phyloP scores from a whole-genome alignment of 306 rosid species.

The Arachis stenosperma region DNA sequence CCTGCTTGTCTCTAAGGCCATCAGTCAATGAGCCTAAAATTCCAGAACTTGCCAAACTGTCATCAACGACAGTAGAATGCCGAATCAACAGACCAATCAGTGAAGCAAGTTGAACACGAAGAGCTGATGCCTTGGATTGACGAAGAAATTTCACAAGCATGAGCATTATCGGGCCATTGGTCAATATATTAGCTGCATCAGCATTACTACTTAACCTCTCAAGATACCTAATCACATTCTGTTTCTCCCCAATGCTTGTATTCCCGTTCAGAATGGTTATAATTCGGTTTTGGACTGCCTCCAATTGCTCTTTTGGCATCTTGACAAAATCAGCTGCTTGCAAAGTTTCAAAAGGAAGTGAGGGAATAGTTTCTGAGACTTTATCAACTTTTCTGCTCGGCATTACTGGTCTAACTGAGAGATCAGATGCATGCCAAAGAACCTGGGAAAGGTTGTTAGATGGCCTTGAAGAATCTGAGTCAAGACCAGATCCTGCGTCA shows the following conservation, averaged over 20 bases:
- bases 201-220: conserved; percentile 88
- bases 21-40: conserved; percentile 81
- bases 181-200: conserved; percentile 92
- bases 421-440: conserved; percentile 95
- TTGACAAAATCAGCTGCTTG: conserved; percentile 81
- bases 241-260: conserved; percentile 82
- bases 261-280: conserved; percentile 71
- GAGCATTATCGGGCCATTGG: conserved; percentile 97
- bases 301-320: conserved; percentile 80
- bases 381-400: conserved; percentile 91
- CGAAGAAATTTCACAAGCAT: conserved; percentile 86
- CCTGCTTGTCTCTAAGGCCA: conserved; percentile 95
- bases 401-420: conserved; percentile 98
- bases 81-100: conserved; percentile 88
- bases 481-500: conserved; percentile 65
- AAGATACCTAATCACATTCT: conserved; percentile 85
- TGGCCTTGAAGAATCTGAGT: conserved; percentile 62
- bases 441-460: conserved; percentile 64
- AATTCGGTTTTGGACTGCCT: conserved; percentile 62
- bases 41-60: conserved; percentile 85
- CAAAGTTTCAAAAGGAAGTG: conserved; percentile 91
- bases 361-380: conserved; percentile 63
- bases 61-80: conserved; percentile 88
- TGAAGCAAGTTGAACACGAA: conserved; percentile 95
- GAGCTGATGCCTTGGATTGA: conserved; percentile 76